Evolutionary conservation across 305 asterid species (phyloP), one percentile per base, ranked within the genome.

Genomic region (Fraxinus platypoda): DNA sequence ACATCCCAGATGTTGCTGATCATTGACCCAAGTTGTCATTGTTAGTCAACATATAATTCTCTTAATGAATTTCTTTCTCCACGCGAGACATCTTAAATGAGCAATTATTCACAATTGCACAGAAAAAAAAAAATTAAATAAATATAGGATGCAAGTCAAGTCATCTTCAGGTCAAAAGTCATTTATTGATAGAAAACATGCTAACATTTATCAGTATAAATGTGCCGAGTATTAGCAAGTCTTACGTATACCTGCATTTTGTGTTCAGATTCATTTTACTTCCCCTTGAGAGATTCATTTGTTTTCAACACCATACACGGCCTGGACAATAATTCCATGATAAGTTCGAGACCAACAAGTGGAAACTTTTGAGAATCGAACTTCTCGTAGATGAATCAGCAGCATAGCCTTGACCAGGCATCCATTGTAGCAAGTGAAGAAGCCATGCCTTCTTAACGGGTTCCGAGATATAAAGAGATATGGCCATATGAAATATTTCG

Each of bases 381-480:
- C 86, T 88, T 86, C 91, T 89, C 30, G 97, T 84, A 9, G 90
- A 80, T 52, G 88, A 85, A 83, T 90, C 93, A 79, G 94, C 88
- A 80, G 78, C 87, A 87, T 89, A 94, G 79, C 97, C 97, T 82
- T 91, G 98, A 78, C 96, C 94, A 68, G 93, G 91, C 98, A 95
- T 94, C 99, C 99, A 95, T 77, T 87, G 90, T 78, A 94, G 90
- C 89, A 95, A 83, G 85, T 90, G 97, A 80, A 94, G 88, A 84
- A 93, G 95, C 86, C 93, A 81, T 12, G 93, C 97, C 87, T 91
- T 94, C 97, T 95, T 95, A 82, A 92, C 95, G 19, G 97, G 88
- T 83, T 92, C 90, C 81, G 87, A 90, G 57, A 91, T 85, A 83
- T 92, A 95, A 81, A 95, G 94, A 49, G 89, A 87, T 84, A 92